Evolutionary conservation across 140 eudicot species (phyloP), one percentile per base, ranked within the genome.

Genomic region (Oenanthe javanica): DNA sequence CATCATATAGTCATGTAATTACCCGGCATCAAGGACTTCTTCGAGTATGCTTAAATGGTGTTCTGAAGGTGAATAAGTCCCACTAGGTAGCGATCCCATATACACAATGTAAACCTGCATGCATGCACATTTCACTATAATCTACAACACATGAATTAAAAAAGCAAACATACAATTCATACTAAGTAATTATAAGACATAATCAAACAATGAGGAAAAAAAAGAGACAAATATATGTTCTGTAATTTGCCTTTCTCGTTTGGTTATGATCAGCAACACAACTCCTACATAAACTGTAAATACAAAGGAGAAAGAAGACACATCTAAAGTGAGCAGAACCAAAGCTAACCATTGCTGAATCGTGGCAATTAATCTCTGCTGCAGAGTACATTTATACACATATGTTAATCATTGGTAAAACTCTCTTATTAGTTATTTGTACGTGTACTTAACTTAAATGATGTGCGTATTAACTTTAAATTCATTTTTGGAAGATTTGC

Each of bases 1-100:
- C 23, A 6, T 7, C 21, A 54, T 18, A 54, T 54, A 52, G 61
- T 16, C n/a, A 16, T 55, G 23, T 55, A 18, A 18, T 42, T 83
- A 83, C 90, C 85, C 80, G 43, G 55, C 51, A 59, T 83, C 83
- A 48, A 89, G 79, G 18, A 78, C 81, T 45, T 85, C 27, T 23
- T 83, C 51, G n/a, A 89, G 82, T 6, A 89, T 77, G 14, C 59
- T 27, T 10, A 52, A 3, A 63, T 86, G 90, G 67, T 83, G 82
- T 18, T 54, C 46, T 6, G 82, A 75, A 79, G 84, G 77, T n/a
- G 86, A 82, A 36, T 82, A 46, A 49, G 79, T 59, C 0, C 84
- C 79, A 55, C 84, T 78, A 1, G 78, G 84, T 6, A 77, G 77
- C 21, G 74, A 66, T 78, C 93, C 89, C 87, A 89, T 79, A 80